Base-by-base conservation (phyloP, 768 basidiomycete genomes). In the Lactarius sp. region DNA sequence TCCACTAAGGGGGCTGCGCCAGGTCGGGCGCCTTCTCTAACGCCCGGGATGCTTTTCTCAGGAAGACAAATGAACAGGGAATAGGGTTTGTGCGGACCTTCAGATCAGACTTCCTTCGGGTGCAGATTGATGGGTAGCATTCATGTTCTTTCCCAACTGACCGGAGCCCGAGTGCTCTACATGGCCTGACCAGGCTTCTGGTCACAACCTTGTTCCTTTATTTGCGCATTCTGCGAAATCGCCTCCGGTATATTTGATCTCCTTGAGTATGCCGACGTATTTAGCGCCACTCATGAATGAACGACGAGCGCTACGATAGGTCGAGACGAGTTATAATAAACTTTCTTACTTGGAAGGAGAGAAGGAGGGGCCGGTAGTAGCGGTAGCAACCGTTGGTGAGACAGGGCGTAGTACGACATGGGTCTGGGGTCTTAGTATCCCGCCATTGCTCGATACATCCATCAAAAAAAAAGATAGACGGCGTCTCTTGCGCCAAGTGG, bases 401-500 rank as follows among this genome's bases (percentile, higher is more conserved):
- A 57, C 36, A 52, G 31, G n/a, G 39, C 7, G 42, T 50, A 18
- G 27, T n/a, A 41, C 13, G 49, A 36, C 37, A 20, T 46, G n/a
- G 27, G 59, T 42, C 6, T 39, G 12, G 10, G 47, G 47, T 39
- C 12, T 20, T 18, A 44, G 44, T 22, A 49, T 34, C 27, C 39
- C 51, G 39, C 33, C 31, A 20, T 42, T 42, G n/a, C n/a, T 36
- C 18, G 31, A 60, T 31, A 60, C 9, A 16, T 51, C 47, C 51
- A 60, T 62, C 37, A 31, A 37, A 59, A 59, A 34, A 57, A 53
- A 10, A 53, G 14, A 52, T 10, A 36, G 39, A 52, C 50, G 41
- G 62, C 57, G 31, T 64, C 46, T 46, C 44, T 31, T n/a, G n/a
- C 36, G n/a, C 53, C 47, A 37, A 49, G 50, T 60, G 49, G 59